Evolutionary conservation across 306 rosid genomes (phyloP).

Genomic region (Rubus parviflorus): DNA sequence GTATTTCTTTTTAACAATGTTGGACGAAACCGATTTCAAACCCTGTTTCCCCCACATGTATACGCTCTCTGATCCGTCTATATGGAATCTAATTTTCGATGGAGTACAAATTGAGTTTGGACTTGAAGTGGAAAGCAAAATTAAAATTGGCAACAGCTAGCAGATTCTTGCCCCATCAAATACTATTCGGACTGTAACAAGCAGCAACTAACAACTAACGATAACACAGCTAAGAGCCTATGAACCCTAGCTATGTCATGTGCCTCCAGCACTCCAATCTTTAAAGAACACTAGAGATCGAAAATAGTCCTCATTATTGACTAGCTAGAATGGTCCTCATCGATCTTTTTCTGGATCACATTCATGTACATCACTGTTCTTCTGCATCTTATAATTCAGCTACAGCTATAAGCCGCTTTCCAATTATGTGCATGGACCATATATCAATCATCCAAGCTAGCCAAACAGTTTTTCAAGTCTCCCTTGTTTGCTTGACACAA

Average conservation of each 20-base stretch:
- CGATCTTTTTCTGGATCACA: neutral
- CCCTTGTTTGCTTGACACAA: neutral
- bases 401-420: neutral
- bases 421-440: neutral
- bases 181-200: neutral
- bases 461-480: neutral
- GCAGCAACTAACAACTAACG: conserved; percentile 7
- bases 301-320: neutral
- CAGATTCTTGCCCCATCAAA: neutral
- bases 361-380: neutral
- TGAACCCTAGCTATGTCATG: neutral
- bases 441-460: neutral
- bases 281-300: neutral
- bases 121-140: neutral
- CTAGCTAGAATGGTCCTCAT: neutral
- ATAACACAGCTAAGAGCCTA: neutral
- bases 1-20: neutral
- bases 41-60: neutral
- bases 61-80: neutral
- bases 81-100: neutral
- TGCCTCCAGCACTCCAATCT: neutral
- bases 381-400: neutral
- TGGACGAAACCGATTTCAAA: neutral
- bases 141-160: neutral
- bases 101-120: neutral